Conservation (phyloP, 106 monocot genomes). For the Allium fistulosum region DNA sequence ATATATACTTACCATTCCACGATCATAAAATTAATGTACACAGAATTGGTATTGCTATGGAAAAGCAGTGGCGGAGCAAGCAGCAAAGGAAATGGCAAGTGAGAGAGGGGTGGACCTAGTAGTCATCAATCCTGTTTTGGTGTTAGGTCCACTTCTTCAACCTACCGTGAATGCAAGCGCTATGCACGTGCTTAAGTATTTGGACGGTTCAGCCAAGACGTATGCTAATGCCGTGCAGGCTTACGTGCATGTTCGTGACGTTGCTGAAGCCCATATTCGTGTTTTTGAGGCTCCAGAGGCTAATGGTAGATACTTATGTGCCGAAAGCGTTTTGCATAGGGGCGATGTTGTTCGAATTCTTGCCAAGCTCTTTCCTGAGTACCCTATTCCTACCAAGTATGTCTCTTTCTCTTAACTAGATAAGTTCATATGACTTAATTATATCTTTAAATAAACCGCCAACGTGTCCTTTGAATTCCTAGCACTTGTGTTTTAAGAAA, state of each 20-base stretch:
- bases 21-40: not conserved
- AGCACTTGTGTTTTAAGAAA: no score
- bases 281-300: conserved; percentile 39
- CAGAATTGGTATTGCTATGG: conserved; percentile 48
- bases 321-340: conserved; percentile 55
- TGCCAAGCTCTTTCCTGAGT: conserved; percentile 49
- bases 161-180: conserved; percentile 31
- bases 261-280: conserved; percentile 43
- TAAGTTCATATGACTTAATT: conserved; percentile 4
- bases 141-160: conserved; percentile 48
- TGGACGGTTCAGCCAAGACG: conserved; percentile 40
- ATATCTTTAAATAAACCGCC: no score
- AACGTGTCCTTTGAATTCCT: no score
- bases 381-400: conserved; percentile 42
- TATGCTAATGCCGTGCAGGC: conserved; percentile 59
- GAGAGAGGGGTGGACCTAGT: conserved; percentile 31
- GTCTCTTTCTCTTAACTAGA: no score
- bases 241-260: conserved; percentile 59
- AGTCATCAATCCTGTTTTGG: conserved; percentile 43
- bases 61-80: conserved; percentile 40
- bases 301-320: conserved; percentile 32
- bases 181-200: conserved; percentile 36
- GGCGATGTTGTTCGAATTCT: conserved; percentile 54
- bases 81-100: conserved; percentile 19
- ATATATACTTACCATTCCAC: no score